These are phyloP conservation scores for Corylus avellana DNA, from an alignment of 306 rosid species.

Conservation along the genomic window DNA sequence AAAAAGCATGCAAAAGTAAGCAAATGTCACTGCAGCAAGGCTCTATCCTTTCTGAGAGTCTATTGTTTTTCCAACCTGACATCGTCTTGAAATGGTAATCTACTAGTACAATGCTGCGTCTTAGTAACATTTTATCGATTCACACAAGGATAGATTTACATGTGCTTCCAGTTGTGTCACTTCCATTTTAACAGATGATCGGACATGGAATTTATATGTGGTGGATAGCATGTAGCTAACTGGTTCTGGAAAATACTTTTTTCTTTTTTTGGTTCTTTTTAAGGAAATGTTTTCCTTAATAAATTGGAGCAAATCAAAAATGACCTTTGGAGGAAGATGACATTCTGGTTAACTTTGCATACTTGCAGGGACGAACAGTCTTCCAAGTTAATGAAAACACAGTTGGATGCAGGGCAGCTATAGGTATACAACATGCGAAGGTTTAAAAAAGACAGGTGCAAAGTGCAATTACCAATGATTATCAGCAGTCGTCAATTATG, in stretches of 20 bases:
- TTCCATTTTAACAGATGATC: neutral
- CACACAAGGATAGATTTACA: neutral
- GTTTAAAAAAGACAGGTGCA: neutral
- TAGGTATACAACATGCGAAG: neutral
- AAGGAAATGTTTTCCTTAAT: neutral
- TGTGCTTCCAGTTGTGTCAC: neutral
- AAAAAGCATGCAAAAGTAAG: neutral
- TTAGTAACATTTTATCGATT: neutral
- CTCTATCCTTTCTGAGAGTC: neutral
- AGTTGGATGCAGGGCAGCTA: neutral
- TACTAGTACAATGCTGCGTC: neutral
- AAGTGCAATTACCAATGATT: neutral
- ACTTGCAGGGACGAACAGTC: neutral
- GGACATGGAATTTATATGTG: neutral
- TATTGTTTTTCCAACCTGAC: conserved; percentile 7
- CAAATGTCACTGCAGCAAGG: neutral
- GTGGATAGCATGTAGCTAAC: neutral
- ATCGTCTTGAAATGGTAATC: neutral
- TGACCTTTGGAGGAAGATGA: neutral
- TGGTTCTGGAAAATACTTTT: neutral
- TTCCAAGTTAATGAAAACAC: neutral
- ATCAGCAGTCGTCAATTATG: neutral
- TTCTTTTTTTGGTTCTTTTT: neutral
- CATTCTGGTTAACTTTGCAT: neutral
- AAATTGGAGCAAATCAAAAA: neutral